phyloP scores from a whole-genome alignment of 495 filamentous ascomycete genomes.

The Xylaria sp. region DNA sequence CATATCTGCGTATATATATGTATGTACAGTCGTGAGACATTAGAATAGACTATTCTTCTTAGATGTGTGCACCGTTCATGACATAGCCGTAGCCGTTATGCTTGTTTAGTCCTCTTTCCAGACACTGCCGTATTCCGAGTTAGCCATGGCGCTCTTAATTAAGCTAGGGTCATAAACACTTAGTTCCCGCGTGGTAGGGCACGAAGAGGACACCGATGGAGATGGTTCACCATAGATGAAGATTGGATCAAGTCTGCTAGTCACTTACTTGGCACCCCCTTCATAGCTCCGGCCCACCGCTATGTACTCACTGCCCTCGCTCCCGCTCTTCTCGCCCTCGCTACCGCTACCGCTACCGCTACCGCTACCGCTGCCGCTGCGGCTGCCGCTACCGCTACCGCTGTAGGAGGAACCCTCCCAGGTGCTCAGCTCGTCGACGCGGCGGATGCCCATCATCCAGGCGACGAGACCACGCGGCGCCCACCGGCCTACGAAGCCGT shows the following conservation, averaged over 20 bases:
- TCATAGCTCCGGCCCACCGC: slow-evolving; percentile 47
- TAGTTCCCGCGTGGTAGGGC: neutral
- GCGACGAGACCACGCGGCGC: slow-evolving; percentile 78
- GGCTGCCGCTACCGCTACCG: slow-evolving; percentile 35
- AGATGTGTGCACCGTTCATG: slow-evolving; percentile 11
- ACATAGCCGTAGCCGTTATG: neutral
- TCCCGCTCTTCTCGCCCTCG: slow-evolving; percentile 37
- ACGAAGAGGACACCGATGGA: neutral
- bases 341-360: slow-evolving; percentile 39
- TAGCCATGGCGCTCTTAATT: neutral
- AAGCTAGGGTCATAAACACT: neutral
- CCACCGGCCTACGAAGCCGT: slow-evolving; percentile 86
- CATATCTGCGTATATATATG: slow-evolving; percentile 1
- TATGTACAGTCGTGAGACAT: slow-evolving; percentile 5
- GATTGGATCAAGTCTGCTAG: slow-evolving; percentile 1
- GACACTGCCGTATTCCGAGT: slow-evolving; percentile 21
- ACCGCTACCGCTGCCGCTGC: slow-evolving; percentile 39
- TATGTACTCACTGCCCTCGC: slow-evolving; percentile 43
- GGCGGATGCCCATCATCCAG: slow-evolving; percentile 85
- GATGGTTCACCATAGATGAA: neutral
- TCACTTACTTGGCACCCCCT: slow-evolving; percentile 40
- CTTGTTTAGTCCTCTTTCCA: slow-evolving; percentile 22
- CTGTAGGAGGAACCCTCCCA: slow-evolving; percentile 45
- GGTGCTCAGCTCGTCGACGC: slow-evolving; percentile 55
- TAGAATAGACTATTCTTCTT: neutral